These are phyloP conservation scores for Pseudogymnoascus sp. DNA, from an alignment of 2,329 filamentous ascomycete genomes.

Conservation along the genomic window DNA sequence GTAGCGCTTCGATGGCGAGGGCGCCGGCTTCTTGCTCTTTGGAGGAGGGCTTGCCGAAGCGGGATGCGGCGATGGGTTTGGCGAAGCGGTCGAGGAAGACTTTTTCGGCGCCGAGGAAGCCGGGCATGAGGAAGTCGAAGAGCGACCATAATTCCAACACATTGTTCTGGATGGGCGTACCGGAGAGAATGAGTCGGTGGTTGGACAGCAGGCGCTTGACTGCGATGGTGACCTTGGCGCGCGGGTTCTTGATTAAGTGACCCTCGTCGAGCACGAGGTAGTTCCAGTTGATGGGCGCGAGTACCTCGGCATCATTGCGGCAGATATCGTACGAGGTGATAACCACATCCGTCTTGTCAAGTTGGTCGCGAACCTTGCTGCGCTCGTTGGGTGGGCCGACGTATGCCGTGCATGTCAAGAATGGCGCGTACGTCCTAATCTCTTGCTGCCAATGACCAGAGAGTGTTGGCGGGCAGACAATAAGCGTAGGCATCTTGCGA, in stretches of 20 bases:
- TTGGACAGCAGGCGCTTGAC: constrained; percentile 88
- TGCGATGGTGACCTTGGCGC: constrained; percentile 88
- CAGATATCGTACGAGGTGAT: constrained; percentile 98
- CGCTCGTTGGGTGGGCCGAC: constrained; percentile 83
- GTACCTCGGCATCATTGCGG: constrained; percentile 84
- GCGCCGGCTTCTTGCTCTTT: constrained; percentile 98
- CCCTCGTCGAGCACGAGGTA: constrained; percentile 97
- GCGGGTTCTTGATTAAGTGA: constrained; percentile 97
- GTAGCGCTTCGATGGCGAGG: constrained; percentile 91
- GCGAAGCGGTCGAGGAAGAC: constrained; percentile 89
- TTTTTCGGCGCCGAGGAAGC: constrained; percentile 92
- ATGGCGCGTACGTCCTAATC: constrained; percentile 90
- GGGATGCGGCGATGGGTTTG: constrained; percentile 83
- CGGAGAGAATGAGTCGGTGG: constrained; percentile 90
- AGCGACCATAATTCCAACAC: constrained; percentile 95
- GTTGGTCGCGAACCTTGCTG: constrained; percentile 58
- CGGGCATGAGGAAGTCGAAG: constrained; percentile 98
- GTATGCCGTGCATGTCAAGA: constrained; percentile 83
- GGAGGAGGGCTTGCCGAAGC: constrained; percentile 93
- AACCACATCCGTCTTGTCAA: constrained; percentile 80
- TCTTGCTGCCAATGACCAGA: constrained; percentile 99
- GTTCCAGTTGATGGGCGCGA: constrained; percentile 85
- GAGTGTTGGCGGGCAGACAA: constrained; percentile 91
- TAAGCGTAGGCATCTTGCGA: constrained; percentile 78
- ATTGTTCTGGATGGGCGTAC: constrained; percentile 96